phyloP scores from a whole-genome alignment of 345 rosid genomes.

The Euphorbia pulcherrima region DNA sequence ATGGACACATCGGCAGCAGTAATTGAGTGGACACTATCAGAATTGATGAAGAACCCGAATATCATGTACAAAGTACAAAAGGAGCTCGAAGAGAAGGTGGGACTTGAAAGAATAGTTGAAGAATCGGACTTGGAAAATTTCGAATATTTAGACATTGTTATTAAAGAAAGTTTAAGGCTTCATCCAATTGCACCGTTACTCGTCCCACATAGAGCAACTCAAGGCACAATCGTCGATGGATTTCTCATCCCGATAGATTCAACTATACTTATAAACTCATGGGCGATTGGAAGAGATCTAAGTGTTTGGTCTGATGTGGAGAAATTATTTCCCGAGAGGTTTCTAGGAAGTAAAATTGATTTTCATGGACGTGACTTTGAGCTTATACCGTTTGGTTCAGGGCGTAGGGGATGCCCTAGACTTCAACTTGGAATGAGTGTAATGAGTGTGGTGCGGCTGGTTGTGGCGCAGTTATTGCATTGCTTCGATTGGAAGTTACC shows the following conservation, averaged over 20 bases:
- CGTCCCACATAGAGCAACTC: conserved; percentile 28
- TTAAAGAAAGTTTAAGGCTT: conserved; percentile 44
- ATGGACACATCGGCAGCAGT: conserved; percentile 25
- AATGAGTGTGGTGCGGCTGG: conserved; percentile 24
- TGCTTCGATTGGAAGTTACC: conserved; percentile 55
- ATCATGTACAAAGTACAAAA: conserved; percentile 33
- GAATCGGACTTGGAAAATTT: conserved; percentile 39
- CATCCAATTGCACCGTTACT: conserved; percentile 43
- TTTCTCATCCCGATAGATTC: conserved; percentile 35
- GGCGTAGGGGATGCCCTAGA: conserved; percentile 45
- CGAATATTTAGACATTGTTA: conserved; percentile 38
- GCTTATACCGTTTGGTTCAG: conserved; percentile 48
- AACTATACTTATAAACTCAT: conserved; percentile 27
- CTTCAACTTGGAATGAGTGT: conserved; percentile 32
- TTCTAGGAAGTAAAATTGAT: conserved; percentile 26
- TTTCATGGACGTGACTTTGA: conserved; percentile 36
- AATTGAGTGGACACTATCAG: conserved; percentile 23
- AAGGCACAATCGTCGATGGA: conserved; percentile 33
- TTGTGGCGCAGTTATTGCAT: conserved; percentile 42
- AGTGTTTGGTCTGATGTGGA: conserved; percentile 34
- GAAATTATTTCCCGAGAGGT: conserved; percentile 42
- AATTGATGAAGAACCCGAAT: conserved; percentile 30
- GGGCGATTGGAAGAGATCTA: conserved; percentile 46
- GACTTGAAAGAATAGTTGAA: conserved; percentile 37
- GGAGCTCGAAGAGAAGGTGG: conserved; percentile 37